Conservation (phyloP, 345 rosid species). For the Corymbia maculata region DNA sequence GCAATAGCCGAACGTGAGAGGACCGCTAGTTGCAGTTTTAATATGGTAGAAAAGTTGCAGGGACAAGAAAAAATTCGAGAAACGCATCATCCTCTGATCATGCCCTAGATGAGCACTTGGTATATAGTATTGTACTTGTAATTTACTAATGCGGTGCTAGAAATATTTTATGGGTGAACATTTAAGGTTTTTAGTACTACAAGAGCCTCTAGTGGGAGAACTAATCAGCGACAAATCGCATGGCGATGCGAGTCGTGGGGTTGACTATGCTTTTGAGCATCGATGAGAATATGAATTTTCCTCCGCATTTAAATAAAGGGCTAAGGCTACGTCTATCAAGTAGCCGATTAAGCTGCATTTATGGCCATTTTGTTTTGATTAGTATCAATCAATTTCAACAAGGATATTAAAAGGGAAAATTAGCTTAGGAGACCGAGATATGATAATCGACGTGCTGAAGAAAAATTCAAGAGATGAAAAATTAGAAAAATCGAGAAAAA, state of each 20-base stretch:
- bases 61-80: background rate
- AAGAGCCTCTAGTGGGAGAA: background rate
- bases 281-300: background rate
- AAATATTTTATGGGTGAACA: background rate
- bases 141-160: background rate
- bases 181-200: background rate
- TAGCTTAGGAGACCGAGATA: background rate
- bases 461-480: background rate
- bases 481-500: background rate
- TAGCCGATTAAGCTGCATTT: background rate
- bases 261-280: background rate
- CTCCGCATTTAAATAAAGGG: background rate
- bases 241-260: background rate
- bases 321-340: background rate
- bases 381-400: background rate
- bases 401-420: background rate
- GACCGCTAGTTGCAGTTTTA: background rate
- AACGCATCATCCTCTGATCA: background rate
- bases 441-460: background rate
- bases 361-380: background rate
- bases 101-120: background rate
- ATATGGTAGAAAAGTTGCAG: background rate
- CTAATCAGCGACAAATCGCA: background rate
- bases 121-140: background rate
- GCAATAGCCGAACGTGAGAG: background rate